phyloP scores from a whole-genome alignment of 2,329 filamentous ascomycete genomes.

The Diplocarpon mali region DNA sequence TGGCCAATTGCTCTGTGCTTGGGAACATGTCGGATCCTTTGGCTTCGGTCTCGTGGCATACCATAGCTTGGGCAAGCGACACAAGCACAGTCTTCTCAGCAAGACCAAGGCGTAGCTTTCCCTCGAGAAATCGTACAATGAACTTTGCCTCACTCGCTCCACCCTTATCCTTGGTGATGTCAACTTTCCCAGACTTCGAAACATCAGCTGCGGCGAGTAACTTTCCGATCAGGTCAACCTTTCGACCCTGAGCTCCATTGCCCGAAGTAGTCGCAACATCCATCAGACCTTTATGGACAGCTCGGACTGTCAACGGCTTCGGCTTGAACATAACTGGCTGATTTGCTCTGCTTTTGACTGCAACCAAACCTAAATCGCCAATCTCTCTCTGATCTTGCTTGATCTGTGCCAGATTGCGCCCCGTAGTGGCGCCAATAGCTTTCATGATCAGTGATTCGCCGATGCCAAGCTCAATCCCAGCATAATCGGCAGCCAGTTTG shows the following conservation, averaged over 20 bases:
- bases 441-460: slow-evolving; percentile 99
- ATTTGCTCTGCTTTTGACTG: slow-evolving; percentile 87
- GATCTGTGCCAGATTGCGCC: slow-evolving; percentile 77
- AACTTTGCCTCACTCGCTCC: slow-evolving; percentile 92
- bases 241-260: slow-evolving; percentile 77
- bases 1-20: slow-evolving; percentile 64
- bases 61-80: slow-evolving; percentile 77
- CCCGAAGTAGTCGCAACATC: slow-evolving; percentile 79
- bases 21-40: slow-evolving; percentile 54
- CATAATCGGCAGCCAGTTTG: slow-evolving; percentile 92
- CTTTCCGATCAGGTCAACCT: slow-evolving; percentile 94
- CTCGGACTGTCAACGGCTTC: slow-evolving; percentile 75
- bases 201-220: slow-evolving; percentile 83
- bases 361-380: slow-evolving; percentile 86
- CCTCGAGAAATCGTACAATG: slow-evolving; percentile 84
- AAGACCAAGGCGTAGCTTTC: slow-evolving; percentile 82
- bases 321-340: slow-evolving; percentile 99
- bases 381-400: slow-evolving; percentile 95
- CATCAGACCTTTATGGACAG: slow-evolving; percentile 81
- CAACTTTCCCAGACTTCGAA: slow-evolving; percentile 62
- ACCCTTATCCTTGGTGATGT: slow-evolving; percentile 86
- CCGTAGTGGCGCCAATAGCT: slow-evolving; percentile 88
- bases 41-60: slow-evolving; percentile 67
- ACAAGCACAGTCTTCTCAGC: slow-evolving; percentile 90
- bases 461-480: slow-evolving; percentile 94